Evolutionary conservation across 495 filamentous ascomycete species (phyloP).

Genomic region (Clavariopsis aquatica): DNA sequence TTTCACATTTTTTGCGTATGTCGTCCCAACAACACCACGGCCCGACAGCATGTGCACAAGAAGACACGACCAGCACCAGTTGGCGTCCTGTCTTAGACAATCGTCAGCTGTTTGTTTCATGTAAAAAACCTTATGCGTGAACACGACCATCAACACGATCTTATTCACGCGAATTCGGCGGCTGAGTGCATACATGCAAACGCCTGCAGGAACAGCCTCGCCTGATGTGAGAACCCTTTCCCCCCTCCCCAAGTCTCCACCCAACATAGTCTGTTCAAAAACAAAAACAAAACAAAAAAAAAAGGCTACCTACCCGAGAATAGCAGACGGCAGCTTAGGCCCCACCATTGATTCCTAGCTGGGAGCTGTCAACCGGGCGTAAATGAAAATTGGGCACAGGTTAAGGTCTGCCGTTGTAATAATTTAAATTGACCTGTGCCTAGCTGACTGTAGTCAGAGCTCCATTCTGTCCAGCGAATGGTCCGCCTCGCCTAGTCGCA

Average conservation of each 20-base stretch:
- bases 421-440: background rate
- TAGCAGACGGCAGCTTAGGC: background rate
- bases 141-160: background rate
- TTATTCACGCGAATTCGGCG: background rate
- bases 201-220: background rate
- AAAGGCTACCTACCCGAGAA: too few relatives aligned
- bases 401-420: background rate
- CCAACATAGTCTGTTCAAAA: too few relatives aligned
- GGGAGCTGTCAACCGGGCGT: background rate
- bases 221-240: background rate
- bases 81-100: background rate
- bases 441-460: constrained; percentile 7
- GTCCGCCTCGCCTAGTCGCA: background rate
- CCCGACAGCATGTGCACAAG: background rate
- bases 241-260: background rate
- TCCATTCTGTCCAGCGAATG: background rate
- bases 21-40: background rate
- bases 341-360: background rate
- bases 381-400: constrained; percentile 5
- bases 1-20: background rate
- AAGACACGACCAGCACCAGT: background rate
- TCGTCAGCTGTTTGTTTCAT: background rate
- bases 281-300: too few relatives aligned
- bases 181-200: background rate
- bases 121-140: background rate